Evolutionary conservation across 495 filamentous ascomycete species (phyloP), one percentile per base, ranked within the genome.

Genomic region (Parathielavia appendiculata): DNA sequence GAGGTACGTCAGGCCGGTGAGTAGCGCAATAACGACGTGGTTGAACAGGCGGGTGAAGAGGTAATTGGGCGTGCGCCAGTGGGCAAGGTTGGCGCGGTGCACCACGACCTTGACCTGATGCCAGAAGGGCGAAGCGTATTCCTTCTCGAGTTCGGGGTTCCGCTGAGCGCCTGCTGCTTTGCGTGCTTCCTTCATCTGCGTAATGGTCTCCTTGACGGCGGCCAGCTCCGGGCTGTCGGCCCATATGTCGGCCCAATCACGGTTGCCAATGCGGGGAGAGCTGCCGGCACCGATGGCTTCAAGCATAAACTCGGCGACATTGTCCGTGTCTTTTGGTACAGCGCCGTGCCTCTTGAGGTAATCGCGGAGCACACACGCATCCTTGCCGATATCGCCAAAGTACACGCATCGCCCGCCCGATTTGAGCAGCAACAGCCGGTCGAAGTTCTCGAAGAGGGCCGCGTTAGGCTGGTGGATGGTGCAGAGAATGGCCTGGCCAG

Each of bases 391-490:
- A 19, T 79, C 73, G 43, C 89, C 88, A 63, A 87, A 87, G 72
- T 90, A 92, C 11, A 87, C 85, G n/a, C 79, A 84, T 44, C 84
- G 81, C 1, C 88, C 88, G 11, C 87, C 88, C 23, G 74, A 74
- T 57, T 86, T 80, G 16, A 92, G 78, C 0, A 90, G 74, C 4
- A 92, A 72, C 1, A 92, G 71, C 10, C 81, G 79, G 65, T 92
- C 88, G 64, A 79, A 90, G 62, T 88, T 86, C 66, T 93, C 86
- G 62, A 97, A 96, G 0, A 97, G 78, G 0, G 88, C 86, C 4
- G 88, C 83, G 65, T 88, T 88, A 16, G 92, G 92, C 63, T 97
- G 92, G 69, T 96, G 92, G 61, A 96, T 97, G 0, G 92, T 96
- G 71, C 88, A 91, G 1, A 96, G 81, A 67, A 96, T 89, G 17